Conservation (phyloP, 805 yeast species). For the Danielia reshetovae region DNA sequence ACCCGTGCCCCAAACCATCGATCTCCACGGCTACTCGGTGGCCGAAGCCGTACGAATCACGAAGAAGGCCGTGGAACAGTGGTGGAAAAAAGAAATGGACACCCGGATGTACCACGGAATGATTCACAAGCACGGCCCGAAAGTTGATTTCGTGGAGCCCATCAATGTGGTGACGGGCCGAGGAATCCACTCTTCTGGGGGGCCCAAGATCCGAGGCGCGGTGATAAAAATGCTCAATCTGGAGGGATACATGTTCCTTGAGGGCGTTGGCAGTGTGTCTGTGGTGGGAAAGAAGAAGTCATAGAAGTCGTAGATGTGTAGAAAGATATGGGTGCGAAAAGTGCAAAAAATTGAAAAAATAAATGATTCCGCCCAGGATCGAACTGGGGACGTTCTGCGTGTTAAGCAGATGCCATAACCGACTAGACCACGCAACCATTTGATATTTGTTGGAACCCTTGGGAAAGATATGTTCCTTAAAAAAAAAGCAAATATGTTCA, state of each 20-base stretch:
- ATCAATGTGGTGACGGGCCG: slow-evolving; percentile 60
- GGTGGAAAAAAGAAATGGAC: slow-evolving; percentile 62
- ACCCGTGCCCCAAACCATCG: slow-evolving; percentile 29
- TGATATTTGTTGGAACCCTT: too few relatives aligned
- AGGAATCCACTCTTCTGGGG: slow-evolving; percentile 64
- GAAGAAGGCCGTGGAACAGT: slow-evolving; percentile 33
- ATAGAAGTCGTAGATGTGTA: too few relatives aligned
- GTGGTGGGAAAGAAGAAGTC: slow-evolving; percentile 41
- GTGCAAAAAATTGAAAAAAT: slow-evolving; percentile 1
- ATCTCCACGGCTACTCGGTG: slow-evolving; percentile 55
- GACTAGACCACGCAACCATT: slow-evolving; percentile 80
- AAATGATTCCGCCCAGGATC: slow-evolving; percentile 99
- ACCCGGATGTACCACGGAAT: slow-evolving; percentile 40
- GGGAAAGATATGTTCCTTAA: too few relatives aligned
- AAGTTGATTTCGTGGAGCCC: slow-evolving; percentile 40
- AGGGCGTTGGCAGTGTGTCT: slow-evolving; percentile 39
- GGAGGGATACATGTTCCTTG: slow-evolving; percentile 42
- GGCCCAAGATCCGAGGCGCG: slow-evolving; percentile 46
- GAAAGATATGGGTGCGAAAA: background rate
- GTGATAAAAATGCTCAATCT: slow-evolving; percentile 38
- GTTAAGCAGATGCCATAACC: slow-evolving; percentile 99
- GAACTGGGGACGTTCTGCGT: slow-evolving; percentile 99
- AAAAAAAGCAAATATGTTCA: too few relatives aligned
- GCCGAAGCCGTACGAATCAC: slow-evolving; percentile 42
- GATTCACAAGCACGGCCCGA: slow-evolving; percentile 26